A percentile compares a stretch with the other conserved stretches of the same genome.
Conservation (phyloP, 1,284 basidiomycete genomes). For the Puccinia hordei region DNA sequence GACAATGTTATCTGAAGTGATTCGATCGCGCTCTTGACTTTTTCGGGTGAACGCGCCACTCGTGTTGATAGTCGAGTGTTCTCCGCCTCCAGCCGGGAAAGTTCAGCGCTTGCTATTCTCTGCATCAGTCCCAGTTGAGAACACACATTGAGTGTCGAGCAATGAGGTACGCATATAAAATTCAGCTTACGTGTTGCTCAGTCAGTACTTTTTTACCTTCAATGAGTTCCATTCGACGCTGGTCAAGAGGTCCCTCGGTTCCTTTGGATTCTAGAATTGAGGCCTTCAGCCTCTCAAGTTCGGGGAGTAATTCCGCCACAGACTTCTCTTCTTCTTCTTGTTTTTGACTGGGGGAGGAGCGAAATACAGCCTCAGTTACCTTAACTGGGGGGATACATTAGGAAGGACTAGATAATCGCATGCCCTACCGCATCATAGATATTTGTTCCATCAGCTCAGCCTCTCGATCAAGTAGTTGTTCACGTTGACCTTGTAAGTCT, state of each 20-base stretch:
- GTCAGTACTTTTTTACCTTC: not conserved
- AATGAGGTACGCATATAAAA: not conserved
- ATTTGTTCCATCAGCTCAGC: constrained; percentile 28
- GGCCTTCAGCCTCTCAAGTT: constrained; percentile 27
- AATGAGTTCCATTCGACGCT: constrained; percentile 16
- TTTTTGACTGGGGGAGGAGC: not conserved
- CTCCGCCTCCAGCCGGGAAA: constrained; percentile 7
- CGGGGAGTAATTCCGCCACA: constrained; percentile 29
- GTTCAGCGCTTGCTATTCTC: constrained; percentile 8
- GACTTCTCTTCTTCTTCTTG: constrained; percentile 42
- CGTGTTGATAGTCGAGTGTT: constrained; percentile 36
- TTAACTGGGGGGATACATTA: not conserved
- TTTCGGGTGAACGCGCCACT: constrained; percentile 40
- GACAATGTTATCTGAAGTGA: constrained; percentile 27
- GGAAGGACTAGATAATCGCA: not conserved
- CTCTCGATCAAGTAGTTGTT: constrained; percentile 5
- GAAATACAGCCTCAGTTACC: not conserved
- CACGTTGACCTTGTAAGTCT: constrained; percentile 24
- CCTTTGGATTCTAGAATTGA: constrained; percentile 42
- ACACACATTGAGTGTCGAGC: not conserved
- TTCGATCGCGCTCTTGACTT: constrained; percentile 33
- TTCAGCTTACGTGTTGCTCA: constrained; percentile 26
- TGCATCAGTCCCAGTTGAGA: not conserved
- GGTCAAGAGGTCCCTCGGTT: constrained; percentile 26
- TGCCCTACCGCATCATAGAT: constrained; percentile 10